These are phyloP conservation scores for Tieghemiomyces parasiticus DNA, from an alignment of 192 early-diverging fungal species.

Conservation along the genomic window DNA sequence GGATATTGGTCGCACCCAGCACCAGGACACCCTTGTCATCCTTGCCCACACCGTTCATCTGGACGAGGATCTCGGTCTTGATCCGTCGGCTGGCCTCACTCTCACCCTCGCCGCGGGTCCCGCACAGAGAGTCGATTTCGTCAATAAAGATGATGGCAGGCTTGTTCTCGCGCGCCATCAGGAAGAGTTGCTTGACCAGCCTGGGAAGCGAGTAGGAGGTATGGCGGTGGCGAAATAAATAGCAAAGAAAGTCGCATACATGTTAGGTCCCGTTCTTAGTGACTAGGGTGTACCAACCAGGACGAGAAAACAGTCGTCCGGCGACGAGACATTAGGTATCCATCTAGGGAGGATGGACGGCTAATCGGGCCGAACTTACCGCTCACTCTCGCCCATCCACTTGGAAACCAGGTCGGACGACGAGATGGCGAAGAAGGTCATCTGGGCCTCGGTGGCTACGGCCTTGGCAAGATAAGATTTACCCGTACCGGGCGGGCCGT, in stretches of 20 bases:
- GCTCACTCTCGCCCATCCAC: slow-evolving; percentile 98
- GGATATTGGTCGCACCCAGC: slow-evolving; percentile 92
- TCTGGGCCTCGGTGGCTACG: slow-evolving; percentile 91
- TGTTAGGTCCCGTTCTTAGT: too few relatives aligned
- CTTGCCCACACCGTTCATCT: slow-evolving; percentile 98
- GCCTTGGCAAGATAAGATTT: slow-evolving; percentile 96
- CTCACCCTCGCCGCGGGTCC: slow-evolving; percentile 92
- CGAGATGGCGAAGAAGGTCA: slow-evolving; percentile 92
- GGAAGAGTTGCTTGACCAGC: slow-evolving; percentile 91
- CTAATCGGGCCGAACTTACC: too few relatives aligned
- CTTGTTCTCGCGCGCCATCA: slow-evolving; percentile 79
- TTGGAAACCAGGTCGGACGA: slow-evolving; percentile 98
- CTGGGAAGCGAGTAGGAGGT: too few relatives aligned
- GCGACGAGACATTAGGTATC: too few relatives aligned
- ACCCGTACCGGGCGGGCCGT: slow-evolving; percentile 95
- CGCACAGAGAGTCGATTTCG: slow-evolving; percentile 95
- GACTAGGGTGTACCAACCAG: too few relatives aligned
- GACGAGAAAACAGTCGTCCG: too few relatives aligned
- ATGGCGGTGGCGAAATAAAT: too few relatives aligned
- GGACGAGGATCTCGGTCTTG: slow-evolving; percentile 96
- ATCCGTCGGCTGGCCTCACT: slow-evolving; percentile 86
- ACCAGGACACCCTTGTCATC: slow-evolving; percentile 92
- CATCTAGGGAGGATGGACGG: too few relatives aligned
- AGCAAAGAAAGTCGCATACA: too few relatives aligned
- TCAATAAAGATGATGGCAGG: slow-evolving; percentile 99